These are phyloP conservation scores for Mercurialis annua DNA, from an alignment of 345 rosid species.

Conservation along the genomic window DNA sequence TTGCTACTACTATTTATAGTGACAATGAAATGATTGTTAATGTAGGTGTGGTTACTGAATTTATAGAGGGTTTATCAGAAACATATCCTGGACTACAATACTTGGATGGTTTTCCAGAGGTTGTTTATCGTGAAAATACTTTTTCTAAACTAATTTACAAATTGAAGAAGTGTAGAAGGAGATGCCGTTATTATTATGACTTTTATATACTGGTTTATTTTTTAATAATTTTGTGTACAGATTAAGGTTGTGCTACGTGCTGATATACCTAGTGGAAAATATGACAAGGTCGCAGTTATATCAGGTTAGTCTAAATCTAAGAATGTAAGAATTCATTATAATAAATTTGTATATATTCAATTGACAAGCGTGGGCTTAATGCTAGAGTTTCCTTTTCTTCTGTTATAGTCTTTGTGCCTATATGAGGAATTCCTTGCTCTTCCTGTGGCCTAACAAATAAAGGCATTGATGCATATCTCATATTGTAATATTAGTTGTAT, in stretches of 20 bases:
- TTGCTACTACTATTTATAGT: background rate
- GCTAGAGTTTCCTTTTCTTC: no score
- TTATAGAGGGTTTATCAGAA: conserved; percentile 90
- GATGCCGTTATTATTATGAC: no score
- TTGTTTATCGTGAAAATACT: conserved; percentile 17
- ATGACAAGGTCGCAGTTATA: conserved; percentile 84
- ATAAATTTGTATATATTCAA: no score
- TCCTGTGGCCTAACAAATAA: background rate
- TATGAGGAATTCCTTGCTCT: background rate
- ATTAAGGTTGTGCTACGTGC: conserved; percentile 92
- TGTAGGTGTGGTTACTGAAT: conserved; percentile 93
- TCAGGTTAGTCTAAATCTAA: no score
- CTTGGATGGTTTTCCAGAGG: conserved; percentile 96
- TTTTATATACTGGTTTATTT: no score
- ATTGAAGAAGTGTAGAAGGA: background rate
- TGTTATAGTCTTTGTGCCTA: background rate
- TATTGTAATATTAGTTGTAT: background rate
- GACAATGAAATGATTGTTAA: background rate
- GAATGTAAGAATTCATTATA: no score
- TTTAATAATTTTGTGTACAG: conserved; percentile 31
- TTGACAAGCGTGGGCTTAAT: no score
- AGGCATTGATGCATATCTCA: background rate
- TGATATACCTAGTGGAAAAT: conserved; percentile 62
- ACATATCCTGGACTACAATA: conserved; percentile 84
- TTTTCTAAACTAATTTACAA: background rate